Base-by-base conservation (phyloP, 495 filamentous ascomycete species). In the Penicillium bovifimosum region DNA sequence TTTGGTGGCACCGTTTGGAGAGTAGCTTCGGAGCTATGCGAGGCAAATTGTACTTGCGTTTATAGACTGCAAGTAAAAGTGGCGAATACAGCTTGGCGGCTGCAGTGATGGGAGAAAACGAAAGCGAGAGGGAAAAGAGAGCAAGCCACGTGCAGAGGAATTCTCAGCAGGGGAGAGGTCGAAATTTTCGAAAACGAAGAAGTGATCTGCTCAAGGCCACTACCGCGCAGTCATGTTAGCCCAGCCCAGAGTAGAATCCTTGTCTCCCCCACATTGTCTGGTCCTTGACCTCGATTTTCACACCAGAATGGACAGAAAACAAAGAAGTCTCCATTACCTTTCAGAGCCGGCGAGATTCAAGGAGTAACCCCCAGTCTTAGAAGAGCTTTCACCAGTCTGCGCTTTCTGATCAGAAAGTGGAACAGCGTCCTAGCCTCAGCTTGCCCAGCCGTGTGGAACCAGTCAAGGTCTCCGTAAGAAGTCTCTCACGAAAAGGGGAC, bases 1-100 rank as follows among this genome's bases (percentile, higher is more conserved):
- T 54, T 42, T 58, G 14, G 47, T 52, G 55, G 18, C 58, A 57
- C 58, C 72, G 65, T 59, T 69, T 72, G 42, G 73, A 59, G 59
- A 74, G 62, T 52, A 67, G 64, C 58, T 69, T 74, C 41, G 71
- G 54, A 46, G 73, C 64, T 34, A 69, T 64, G 11, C 67, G 41
- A 14, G 41, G 59, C 42, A 77, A 66, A 40, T 77, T 69, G 56
- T 74, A 69, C 66, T 74, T 74, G 47, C 64, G 70, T 31, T 68
- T 71, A 68, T 70, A 78, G 55, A 67, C 72, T 60, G 74, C 71
- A 68, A 79, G 65, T 68, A 84, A 83, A 52, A 84, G 76, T 71
- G 80, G 80, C 54, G 83, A 84, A 80, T 83, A 80, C 79, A 79
- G 74, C 55, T 79, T 84, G 80, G 67, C 80, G 80, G 69, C 54